Conservation (phyloP, 129 eudicot species). For the Deinandra increscens region DNA sequence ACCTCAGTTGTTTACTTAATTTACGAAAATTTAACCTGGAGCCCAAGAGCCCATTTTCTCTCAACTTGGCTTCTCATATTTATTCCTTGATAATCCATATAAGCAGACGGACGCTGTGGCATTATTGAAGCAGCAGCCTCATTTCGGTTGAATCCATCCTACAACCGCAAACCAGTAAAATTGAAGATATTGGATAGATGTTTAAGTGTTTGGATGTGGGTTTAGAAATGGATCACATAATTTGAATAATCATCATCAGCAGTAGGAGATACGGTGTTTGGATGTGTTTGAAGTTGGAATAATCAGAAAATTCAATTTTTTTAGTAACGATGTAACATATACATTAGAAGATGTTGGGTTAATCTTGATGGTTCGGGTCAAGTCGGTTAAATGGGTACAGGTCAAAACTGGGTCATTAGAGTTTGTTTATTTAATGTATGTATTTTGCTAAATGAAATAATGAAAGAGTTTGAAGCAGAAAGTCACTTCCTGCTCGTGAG, state of each 20-base stretch:
- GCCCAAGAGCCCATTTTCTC: conserved; percentile 98
- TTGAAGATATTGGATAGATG: not conserved
- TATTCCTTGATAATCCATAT: conserved; percentile 66
- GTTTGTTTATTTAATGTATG: too few species aligned
- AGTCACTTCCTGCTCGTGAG: too few species aligned
- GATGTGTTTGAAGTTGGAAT: not conserved
- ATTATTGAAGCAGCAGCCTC: conserved; percentile 53
- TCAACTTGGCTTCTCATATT: conserved; percentile 67
- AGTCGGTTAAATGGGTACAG: too few species aligned
- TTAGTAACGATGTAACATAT: too few species aligned
- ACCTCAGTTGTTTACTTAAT: not conserved
- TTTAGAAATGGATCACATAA: not conserved
- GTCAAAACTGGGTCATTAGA: too few species aligned
- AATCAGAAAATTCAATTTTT: not conserved
- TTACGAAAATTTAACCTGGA: conserved; percentile 55
- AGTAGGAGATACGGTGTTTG: not conserved
- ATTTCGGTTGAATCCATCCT: conserved; percentile 61
- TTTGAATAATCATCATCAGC: not conserved
- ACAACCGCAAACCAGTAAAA: conserved; percentile 11
- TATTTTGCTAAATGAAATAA: too few species aligned
- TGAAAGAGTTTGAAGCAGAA: too few species aligned
- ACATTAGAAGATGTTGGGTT: too few species aligned
- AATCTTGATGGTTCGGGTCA: too few species aligned
- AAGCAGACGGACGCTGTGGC: conserved; percentile 58
- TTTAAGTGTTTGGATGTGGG: conserved; percentile 1